Base-by-base conservation (phyloP, 257 asterid species). In the Plantago elongata region DNA sequence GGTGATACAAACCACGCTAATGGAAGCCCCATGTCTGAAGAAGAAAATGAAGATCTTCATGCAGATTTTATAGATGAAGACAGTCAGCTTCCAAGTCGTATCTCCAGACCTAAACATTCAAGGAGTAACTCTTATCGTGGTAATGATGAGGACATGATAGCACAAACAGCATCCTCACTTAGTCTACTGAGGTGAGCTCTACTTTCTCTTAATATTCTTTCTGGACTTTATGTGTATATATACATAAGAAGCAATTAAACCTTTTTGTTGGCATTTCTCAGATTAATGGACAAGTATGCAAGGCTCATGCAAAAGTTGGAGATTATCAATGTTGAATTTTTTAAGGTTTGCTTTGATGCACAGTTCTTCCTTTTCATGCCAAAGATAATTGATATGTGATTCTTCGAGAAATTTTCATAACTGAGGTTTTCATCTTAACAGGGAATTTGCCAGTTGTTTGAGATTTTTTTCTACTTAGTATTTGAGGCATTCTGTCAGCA, bases 31-130 rank as follows among this genome's bases (percentile, higher is more conserved):
- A 62, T 77, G 60, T 79, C 90, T 17, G 99, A 93, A 80, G 99
- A 93, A 64, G 99, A 93, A 82, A 87, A 87, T 78, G 99, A 93
- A 74, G 99, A 93, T 82, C 97, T 93, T 62, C 97, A 64, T 80
- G 99, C 99, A 38, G 99, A 93, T 82, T 93, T 93, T 78, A 93
- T 93, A 60, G 99, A 93, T 22, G 99, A 93, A 87, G 99, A 93
- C 74, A 93, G 99, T 74, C 99, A 93, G 80, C 95, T 93, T 69
- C 99, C 99, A 22, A 93, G 99, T 74, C 94, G 99, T 64, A 76
- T 87, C 69, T 77, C 92, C 49, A 84, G 67, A 63, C 80, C 86
- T 52, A 76, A 75, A 68, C 85, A 65, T 71, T 77, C 75, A 72
- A 82, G 86, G 75, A 82, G 67, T 60, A 79, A 76, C 65, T 79